phyloP scores from a whole-genome alignment of 2,329 filamentous ascomycete genomes.

The Calonectria hawksworthii region DNA sequence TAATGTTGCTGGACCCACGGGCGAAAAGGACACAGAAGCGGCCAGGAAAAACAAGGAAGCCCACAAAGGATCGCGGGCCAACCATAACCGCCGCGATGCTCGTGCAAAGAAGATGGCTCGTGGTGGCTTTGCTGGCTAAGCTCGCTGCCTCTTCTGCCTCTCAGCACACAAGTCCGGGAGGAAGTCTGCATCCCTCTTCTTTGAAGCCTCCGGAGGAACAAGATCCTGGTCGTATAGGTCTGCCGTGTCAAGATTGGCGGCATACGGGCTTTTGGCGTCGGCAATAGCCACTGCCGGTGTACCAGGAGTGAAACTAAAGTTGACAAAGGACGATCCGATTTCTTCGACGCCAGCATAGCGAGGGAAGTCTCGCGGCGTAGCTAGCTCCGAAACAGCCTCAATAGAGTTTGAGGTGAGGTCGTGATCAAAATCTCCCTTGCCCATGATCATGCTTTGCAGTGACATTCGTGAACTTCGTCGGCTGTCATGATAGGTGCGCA shows the following conservation, averaged over 20 bases:
- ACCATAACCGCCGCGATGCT: constrained; percentile 86
- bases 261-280: constrained; percentile 56
- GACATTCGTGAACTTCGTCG: constrained; percentile 59
- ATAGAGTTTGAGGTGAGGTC: constrained; percentile 56
- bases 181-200: constrained; percentile 33
- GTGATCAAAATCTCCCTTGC: constrained; percentile 51
- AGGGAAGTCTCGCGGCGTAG: constrained; percentile 55
- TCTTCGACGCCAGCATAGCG: constrained; percentile 54
- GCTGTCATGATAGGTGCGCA: constrained; percentile 56
- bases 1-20: constrained; percentile 74
- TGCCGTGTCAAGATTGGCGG: constrained; percentile 51
- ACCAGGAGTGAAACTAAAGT: constrained; percentile 38
- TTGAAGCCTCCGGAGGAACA: constrained; percentile 29
- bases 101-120: constrained; percentile 76
- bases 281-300: constrained; percentile 48
- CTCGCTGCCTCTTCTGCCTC: constrained; percentile 39
- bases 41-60: constrained; percentile 85
- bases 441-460: constrained; percentile 58
- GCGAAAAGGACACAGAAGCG: constrained; percentile 79
- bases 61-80: constrained; percentile 84
- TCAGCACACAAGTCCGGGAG: constrained; percentile 1
- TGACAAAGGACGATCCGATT: constrained; percentile 49
- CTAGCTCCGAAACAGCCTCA: constrained; percentile 57
- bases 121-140: constrained; percentile 54
- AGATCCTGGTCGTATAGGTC: constrained; percentile 45